phyloP scores from a whole-genome alignment of 2,329 filamentous ascomycete species.

The Xylaria arbuscula region DNA sequence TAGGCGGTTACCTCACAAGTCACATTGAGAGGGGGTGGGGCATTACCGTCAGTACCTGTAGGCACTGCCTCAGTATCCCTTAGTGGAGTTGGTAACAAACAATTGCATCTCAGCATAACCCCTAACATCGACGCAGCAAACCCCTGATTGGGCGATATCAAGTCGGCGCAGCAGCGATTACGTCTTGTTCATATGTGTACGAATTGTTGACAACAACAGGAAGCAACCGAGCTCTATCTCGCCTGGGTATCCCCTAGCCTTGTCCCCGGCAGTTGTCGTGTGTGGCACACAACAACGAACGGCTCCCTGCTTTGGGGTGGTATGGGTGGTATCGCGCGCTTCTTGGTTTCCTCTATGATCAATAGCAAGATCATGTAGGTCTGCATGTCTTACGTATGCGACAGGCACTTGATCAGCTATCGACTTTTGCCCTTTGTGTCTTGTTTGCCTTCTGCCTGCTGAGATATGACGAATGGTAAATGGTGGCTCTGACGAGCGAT shows the following conservation, averaged over 20 bases:
- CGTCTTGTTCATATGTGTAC: background rate
- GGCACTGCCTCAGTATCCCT: background rate
- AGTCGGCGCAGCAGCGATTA: background rate
- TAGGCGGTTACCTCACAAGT: background rate
- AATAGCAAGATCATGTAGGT: background rate
- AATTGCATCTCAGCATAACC: background rate
- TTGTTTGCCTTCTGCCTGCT: background rate
- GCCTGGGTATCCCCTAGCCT: background rate
- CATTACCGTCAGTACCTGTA: background rate
- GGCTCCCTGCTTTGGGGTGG: background rate
- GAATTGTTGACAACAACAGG: background rate
- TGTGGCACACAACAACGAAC: background rate
- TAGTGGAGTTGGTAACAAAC: background rate
- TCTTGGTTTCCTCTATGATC: slow-evolving; percentile 33
- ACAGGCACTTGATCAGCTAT: background rate
- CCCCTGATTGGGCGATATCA: background rate
- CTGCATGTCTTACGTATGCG: slow-evolving; percentile 10
- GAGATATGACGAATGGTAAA: too few species aligned
- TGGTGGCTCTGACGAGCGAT: background rate
- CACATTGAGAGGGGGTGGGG: background rate
- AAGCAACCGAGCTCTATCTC: background rate
- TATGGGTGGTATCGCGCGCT: background rate
- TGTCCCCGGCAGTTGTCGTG: background rate
- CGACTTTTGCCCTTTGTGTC: background rate
- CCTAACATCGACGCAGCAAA: background rate